Base-by-base conservation (phyloP, 768 basidiomycete genomes). In the Podaxis sp. region DNA sequence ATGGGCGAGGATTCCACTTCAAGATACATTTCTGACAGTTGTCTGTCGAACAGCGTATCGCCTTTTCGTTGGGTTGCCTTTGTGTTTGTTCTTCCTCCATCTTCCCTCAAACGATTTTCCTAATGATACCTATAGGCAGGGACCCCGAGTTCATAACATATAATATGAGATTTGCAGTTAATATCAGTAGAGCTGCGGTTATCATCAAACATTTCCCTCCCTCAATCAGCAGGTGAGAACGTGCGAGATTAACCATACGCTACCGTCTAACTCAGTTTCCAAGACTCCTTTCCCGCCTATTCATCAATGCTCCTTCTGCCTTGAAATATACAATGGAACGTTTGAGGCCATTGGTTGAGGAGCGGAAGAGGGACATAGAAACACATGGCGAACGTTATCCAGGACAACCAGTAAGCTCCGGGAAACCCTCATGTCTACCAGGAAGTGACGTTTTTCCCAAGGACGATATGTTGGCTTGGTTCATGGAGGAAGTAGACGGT, bases 21-120 rank as follows among this genome's bases (percentile, higher is more conserved):
- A 74, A 2, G 57, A 66, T 1, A 64, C 55, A 0, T 65, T 73
- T 2, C 72, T 68, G 59, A 26, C 70, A 24, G 64, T 82, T 11
- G 68, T 83, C 19, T 72, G 74, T 26, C 72, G 80, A 48, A 66
- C 70, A 2, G 77, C 66, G 55, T 80, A 78, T 59, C 75, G 83
- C 13, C 30, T 76, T 0, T 79, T 83, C 52, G 78, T 84, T 3
- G 83, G 82, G 0, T 26, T 63, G n/a, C 63, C 63, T 19, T 15
- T 58, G 12, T 63, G 63, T 28, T 28, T 28, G 28, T 28, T 28
- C 6, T 28, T 28, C 28, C 28, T 7, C 28, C 28, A 28, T 28
- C 28, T 28, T 28, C 28, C 28, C 28, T 28, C 28, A 28, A 28
- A 28, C 3, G 28, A 28, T 28, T 28, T 28, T 28, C 28, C 4